Evolutionary conservation across 2,329 filamentous ascomycete genomes (phyloP), one percentile per base, ranked within the genome.

Genomic region (Penicillium sp.): DNA sequence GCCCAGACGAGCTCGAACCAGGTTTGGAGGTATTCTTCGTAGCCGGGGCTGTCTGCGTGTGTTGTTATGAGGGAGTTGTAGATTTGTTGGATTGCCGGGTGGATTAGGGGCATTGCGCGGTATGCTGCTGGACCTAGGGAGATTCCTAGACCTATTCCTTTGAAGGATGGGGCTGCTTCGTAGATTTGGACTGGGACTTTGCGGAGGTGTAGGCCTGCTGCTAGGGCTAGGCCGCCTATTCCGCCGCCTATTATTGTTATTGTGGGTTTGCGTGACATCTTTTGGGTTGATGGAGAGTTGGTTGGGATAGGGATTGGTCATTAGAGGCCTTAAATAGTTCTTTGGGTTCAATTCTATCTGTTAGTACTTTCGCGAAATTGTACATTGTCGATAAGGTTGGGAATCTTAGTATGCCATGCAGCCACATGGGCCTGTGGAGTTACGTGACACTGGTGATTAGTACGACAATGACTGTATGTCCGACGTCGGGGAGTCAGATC

Each of bases 171-270:
- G 0, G 78, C 78, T 10, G 77, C 71, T 63, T 83, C 80, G 58
- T 80, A 83, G 53, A 83, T 72, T 22, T 70, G 70, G 33, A 78
- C 67, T 2, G 67, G 64, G 32, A 81, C 58, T 33, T 69, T 61
- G 50, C 73, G 69, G 48, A 72, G 63, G 48, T 66, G 60, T 26
- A 83, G 73, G 6, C 72, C 77, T 41, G 78, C 72, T 22, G 77
- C 77, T 8, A 82, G 72, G 8, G 68, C 68, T 17, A 82, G 69
- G 24, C 80, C 80, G 24, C 74, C 75, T 51, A 83, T 80, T 31
- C 79, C 80, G 37, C 78, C 79, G 52, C 80, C 80, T 15, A 82
- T 67, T 35, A 83, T 78, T 56, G 79, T 79, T 51, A 81, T 66
- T 48, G 26, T 42, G 19, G 39, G 40, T 42, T 29, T 43, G 5